Evolutionary conservation across 2,329 filamentous ascomycete genomes (phyloP).

Genomic region (Cladorrhinum sp.): DNA sequence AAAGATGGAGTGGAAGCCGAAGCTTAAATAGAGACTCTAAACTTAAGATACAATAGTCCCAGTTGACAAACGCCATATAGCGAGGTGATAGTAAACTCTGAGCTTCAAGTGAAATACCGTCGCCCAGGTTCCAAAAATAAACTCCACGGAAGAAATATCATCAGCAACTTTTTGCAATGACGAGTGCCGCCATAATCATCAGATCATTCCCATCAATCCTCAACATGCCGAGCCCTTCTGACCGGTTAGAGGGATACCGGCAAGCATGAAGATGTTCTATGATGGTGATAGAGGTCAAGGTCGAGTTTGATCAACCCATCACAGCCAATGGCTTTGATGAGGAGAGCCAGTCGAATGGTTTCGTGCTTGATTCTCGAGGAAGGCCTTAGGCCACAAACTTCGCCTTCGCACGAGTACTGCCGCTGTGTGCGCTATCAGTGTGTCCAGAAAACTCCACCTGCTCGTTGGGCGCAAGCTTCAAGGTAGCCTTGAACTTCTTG

Average conservation of each 20-base stretch:
- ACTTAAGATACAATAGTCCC: constrained; percentile 7
- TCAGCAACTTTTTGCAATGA: constrained; percentile 2
- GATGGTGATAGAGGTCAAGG: not conserved
- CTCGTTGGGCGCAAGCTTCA: constrained; percentile 74
- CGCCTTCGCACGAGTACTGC: constrained; percentile 92
- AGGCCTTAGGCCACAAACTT: constrained; percentile 74
- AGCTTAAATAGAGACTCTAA: constrained; percentile 6
- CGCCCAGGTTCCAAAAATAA: not conserved
- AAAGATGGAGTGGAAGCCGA: not conserved
- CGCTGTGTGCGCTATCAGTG: constrained; percentile 87
- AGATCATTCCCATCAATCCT: not conserved
- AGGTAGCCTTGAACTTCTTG: constrained; percentile 84
- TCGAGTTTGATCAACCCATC: not conserved
- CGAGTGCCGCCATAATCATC: constrained; percentile 1
- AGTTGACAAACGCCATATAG: constrained; percentile 6
- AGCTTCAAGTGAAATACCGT: not conserved
- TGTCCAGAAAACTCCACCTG: constrained; percentile 93
- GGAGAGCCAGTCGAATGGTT: not conserved
- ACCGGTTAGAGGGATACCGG: not conserved
- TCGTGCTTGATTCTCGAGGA: not conserved
- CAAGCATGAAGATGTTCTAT: not conserved
- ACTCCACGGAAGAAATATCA: not conserved
- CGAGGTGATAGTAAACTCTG: constrained; percentile 1
- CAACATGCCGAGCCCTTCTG: not conserved
- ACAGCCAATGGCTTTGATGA: not conserved